phyloP scores from a whole-genome alignment of 257 asterid species.

The Capsicum chinense region DNA sequence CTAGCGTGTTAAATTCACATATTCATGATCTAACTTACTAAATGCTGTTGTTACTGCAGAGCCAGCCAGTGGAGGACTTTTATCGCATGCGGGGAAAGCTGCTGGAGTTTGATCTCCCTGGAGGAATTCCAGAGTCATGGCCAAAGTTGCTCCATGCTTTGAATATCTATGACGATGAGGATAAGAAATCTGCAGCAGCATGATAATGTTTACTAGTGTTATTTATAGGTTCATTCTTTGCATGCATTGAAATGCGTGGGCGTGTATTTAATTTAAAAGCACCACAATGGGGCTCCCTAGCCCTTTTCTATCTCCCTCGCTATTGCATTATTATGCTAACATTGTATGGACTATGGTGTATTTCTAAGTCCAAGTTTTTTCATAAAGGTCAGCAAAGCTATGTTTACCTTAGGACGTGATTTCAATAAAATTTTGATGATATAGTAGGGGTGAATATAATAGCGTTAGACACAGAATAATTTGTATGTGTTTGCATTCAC shows the following conservation, averaged over 20 bases:
- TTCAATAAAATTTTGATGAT: background rate
- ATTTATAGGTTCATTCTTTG: constrained; percentile 56
- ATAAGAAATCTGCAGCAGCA: constrained; percentile 75
- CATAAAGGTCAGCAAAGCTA: background rate
- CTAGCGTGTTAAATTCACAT: background rate
- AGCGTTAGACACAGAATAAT: too few relatives aligned
- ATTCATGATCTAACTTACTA: background rate
- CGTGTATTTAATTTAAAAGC: background rate
- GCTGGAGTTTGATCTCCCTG: constrained; percentile 90
- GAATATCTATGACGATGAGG: constrained; percentile 68
- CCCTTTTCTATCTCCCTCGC: background rate
- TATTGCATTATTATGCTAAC: constrained; percentile 9
- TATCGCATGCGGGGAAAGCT: constrained; percentile 75
- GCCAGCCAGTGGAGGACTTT: constrained; percentile 85
- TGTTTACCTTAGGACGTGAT: background rate
- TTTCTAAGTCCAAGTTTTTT: background rate
- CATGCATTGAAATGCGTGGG: constrained; percentile 48
- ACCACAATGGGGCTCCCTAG: background rate
- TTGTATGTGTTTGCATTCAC: too few relatives aligned
- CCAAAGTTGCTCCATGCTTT: constrained; percentile 79
- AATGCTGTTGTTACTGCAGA: constrained; percentile 47
- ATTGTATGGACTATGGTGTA: background rate
- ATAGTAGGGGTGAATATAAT: background rate
- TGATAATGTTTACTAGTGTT: constrained; percentile 43
- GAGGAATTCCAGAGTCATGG: constrained; percentile 97